Percentiles rank a stretch among this genome's conserved stretches.
phyloP scores from a whole-genome alignment of 345 rosid genomes.

The Rubroshorea leprosula region DNA sequence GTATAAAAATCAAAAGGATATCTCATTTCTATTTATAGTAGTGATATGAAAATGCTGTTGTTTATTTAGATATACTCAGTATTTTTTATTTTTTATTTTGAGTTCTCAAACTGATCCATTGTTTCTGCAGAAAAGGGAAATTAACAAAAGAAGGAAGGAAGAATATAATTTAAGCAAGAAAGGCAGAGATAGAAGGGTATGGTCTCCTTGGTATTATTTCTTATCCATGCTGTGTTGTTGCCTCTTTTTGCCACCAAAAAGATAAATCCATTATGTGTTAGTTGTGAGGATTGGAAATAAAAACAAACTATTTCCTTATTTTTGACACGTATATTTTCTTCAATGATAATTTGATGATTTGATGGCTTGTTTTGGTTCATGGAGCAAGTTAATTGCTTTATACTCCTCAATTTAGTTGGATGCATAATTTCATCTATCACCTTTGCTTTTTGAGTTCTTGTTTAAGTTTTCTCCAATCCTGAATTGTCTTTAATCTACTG shows the following conservation, averaged over 20 bases:
- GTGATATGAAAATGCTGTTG: not conserved
- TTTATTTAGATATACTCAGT: not conserved
- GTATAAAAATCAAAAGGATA: not conserved
- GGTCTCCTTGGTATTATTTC: too few species aligned
- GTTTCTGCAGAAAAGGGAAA: constrained; percentile 57
- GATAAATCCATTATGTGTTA: too few species aligned
- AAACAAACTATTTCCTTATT: too few species aligned
- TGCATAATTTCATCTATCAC: not conserved
- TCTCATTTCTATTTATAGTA: not conserved
- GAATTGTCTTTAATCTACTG: not conserved
- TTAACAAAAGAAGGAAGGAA: constrained; percentile 60
- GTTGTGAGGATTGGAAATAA: too few species aligned
- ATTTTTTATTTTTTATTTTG: not conserved
- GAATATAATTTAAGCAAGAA: constrained; percentile 38
- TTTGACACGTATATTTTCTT: too few species aligned
- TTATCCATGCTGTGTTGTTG: not conserved
- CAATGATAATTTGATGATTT: too few species aligned
- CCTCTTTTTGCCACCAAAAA: too few species aligned
- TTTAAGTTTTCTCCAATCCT: not conserved
- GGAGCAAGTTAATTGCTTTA: not conserved
- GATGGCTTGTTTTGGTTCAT: not conserved
- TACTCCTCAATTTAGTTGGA: not conserved
- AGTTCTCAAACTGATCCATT: too few species aligned
- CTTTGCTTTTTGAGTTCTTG: not conserved
- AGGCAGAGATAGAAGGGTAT: constrained; percentile 58